phyloP scores from a whole-genome alignment of 306 rosid species.

The Inga oerstediana region DNA sequence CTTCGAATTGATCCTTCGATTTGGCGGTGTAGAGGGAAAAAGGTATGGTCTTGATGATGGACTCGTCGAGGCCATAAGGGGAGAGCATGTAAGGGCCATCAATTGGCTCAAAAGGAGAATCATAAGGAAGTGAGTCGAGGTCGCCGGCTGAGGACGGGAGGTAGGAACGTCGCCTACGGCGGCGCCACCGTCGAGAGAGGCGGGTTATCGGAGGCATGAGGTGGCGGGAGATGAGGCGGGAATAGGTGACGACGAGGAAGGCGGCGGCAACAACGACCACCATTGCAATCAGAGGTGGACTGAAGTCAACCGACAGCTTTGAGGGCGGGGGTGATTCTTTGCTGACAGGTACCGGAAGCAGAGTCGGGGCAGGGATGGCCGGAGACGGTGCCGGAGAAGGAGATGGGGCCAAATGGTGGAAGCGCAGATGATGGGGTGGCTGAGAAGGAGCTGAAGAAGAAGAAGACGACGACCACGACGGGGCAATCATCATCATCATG shows the following conservation, averaged over 20 bases:
- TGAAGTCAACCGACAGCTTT: constrained; percentile 69
- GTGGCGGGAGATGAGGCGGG: constrained; percentile 87
- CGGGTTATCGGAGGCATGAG: constrained; percentile 59
- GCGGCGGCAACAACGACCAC: constrained; percentile 88
- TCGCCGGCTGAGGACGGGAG: constrained; percentile 74
- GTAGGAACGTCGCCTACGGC: constrained; percentile 45
- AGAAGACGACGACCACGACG: not conserved
- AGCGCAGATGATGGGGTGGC: constrained; percentile 22
- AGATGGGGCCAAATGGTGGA: constrained; percentile 34
- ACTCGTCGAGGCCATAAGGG: constrained; percentile 88
- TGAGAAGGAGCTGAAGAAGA: constrained; percentile 29
- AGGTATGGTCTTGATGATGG: constrained; percentile 91
- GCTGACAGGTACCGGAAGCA: not conserved
- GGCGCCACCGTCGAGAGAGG: constrained; percentile 51
- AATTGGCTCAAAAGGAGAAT: constrained; percentile 63
- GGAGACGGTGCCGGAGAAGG: constrained; percentile 15
- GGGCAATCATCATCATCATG: constrained; percentile 27
- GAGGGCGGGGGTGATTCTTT: constrained; percentile 47
- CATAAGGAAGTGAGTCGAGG: constrained; percentile 72
- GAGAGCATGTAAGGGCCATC: constrained; percentile 59
- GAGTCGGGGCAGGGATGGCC: not conserved
- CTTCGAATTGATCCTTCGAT: constrained; percentile 24
- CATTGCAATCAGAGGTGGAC: constrained; percentile 90
- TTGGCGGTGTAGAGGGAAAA: constrained; percentile 62
- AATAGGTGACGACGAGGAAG: constrained; percentile 76